A percentile compares a stretch with the other conserved stretches of the same genome.
Evolutionary conservation across 768 basidiomycete species (phyloP).

Genomic region (Lentinula guzmanii): DNA sequence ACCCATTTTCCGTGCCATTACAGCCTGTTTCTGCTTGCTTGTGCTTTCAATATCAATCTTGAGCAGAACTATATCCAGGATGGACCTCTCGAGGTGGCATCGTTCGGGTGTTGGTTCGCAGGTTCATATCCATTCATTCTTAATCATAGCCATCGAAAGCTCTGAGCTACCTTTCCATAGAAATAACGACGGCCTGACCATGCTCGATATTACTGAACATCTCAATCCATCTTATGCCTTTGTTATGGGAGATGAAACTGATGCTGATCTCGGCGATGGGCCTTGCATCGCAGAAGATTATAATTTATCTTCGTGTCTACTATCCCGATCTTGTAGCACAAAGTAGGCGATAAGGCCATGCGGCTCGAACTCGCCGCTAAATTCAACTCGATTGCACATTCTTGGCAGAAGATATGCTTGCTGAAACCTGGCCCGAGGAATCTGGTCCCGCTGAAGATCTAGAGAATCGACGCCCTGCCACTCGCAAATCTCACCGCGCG

Average conservation of each 20-base stretch:
- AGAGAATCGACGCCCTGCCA: not conserved
- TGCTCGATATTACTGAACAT: constrained; percentile 24
- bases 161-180: constrained; percentile 12
- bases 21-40: constrained; percentile 21
- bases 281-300: constrained; percentile 4
- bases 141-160: not conserved
- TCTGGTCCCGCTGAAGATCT: not conserved
- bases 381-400: constrained; percentile 1
- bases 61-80: constrained; percentile 14
- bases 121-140: constrained; percentile 15
- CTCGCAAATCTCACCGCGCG: constrained; percentile 37
- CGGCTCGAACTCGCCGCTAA: not conserved
- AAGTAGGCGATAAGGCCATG: not conserved
- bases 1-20: constrained; percentile 26
- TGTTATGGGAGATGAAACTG: not conserved
- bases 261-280: not conserved
- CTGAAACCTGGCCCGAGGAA: constrained; percentile 11
- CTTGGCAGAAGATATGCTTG: not conserved
- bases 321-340: not conserved
- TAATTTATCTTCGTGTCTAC: not conserved
- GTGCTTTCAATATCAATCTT: constrained; percentile 23
- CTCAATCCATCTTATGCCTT: constrained; percentile 22
- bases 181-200: constrained; percentile 26
- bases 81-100: constrained; percentile 12
- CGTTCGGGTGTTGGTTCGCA: constrained; percentile 18